Conservation (phyloP, 108 stramenopile genomes). For the Skeletonema tropicum region DNA sequence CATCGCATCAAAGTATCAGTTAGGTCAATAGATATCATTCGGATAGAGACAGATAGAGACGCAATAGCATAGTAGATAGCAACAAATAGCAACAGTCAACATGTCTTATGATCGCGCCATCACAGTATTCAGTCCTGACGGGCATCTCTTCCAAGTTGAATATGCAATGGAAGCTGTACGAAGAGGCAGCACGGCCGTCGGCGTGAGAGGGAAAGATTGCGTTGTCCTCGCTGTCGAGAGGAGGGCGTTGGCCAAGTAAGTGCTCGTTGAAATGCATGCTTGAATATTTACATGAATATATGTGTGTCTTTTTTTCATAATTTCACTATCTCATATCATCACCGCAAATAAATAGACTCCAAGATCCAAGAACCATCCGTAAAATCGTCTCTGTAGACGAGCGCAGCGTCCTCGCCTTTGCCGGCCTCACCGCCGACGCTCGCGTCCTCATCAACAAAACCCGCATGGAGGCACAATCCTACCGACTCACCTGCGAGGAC, state of each 20-base stretch:
- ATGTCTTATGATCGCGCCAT: constrained; percentile 99
- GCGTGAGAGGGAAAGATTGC: constrained; percentile 95
- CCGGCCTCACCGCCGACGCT: constrained; percentile 99
- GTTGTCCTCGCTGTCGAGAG: constrained; percentile 98
- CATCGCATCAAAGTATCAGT: not conserved
- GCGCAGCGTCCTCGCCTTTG: constrained; percentile 95
- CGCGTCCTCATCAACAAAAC: constrained; percentile 96
- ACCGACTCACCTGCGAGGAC: constrained; percentile 99
- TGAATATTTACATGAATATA: not conserved
- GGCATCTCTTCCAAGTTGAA: constrained; percentile 99
- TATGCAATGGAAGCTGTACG: constrained; percentile 99
- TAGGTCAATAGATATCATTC: not conserved
- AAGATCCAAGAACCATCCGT: constrained; percentile 98
- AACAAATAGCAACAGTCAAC: constrained; percentile 6
- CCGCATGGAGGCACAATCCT: constrained; percentile 95
- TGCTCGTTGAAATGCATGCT: constrained; percentile 5
- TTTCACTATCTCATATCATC: not conserved
- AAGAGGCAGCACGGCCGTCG: constrained; percentile 96
- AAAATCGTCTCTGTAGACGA: constrained; percentile 98
- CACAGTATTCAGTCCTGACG: constrained; percentile 99
- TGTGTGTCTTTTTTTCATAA: no score
- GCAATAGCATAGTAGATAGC: not conserved
- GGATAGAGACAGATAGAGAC: not conserved
- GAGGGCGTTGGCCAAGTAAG: constrained; percentile 96
- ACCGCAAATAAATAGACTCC: constrained; percentile 59